Base-by-base conservation (phyloP, 441 rosid species). In the Metrosideros polymorpha region DNA sequence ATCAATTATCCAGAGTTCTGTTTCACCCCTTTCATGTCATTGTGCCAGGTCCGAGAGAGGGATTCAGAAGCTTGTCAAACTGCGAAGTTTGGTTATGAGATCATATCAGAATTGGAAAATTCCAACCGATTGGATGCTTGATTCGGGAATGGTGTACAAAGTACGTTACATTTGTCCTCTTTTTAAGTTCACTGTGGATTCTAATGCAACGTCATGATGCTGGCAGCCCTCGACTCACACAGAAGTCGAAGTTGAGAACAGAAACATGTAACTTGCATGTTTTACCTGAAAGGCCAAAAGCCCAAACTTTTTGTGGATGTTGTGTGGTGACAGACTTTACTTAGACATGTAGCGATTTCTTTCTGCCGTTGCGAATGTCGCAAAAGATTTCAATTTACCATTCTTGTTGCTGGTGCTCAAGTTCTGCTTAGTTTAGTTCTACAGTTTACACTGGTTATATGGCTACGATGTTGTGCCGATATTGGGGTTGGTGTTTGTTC, bases 61-160 rank as follows among this genome's bases (percentile, higher is more conserved):
- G 91, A 92, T 93, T 86, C 93, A 91, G 71, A 94, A 92, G 89
- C 90, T 97, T 84, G 85, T 91, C 47, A 92, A 93, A 89, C 91
- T 95, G 91, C 91, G 98, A 54, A 90, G 89, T 83, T 90, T 95
- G 25, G 95, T 87, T 19, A 84, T 94, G 92, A 92, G 77, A 43
- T 89, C 94, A 82, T 96, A 95, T 86, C 92, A 94, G 82, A 96
- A 94, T 54, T 93, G 87, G 87, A 93, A 92, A 86, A 93, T 97
- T 89, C 99, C 98, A 71, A 93, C 91, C 50, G 94, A 92, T 86
- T 97, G 98, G 99, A 95, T 96, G 99, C 96, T 95, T 77, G 98
- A 97, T 88, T 90, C 95, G 6, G 98, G 98, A 86, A 91, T 96
- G 85, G 91, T 91, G 85, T 91, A 86, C 85, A 94, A 91, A 92